A percentile compares a stretch with the other conserved stretches of the same genome.
Conservation (phyloP, 768 basidiomycete species). For the Xerocomellus dryophilus region DNA sequence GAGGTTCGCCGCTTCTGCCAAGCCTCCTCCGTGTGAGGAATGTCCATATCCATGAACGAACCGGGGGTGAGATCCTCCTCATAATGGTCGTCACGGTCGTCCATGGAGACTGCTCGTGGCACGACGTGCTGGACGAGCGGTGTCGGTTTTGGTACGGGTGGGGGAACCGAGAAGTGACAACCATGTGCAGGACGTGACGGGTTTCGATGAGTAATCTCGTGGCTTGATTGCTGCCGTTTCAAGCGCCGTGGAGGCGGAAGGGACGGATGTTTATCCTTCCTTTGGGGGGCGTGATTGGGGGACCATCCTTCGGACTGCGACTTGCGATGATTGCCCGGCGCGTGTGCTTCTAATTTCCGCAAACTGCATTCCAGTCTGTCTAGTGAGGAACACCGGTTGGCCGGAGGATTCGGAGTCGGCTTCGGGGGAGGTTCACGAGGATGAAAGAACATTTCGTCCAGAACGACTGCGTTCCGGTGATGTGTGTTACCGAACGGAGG, state of each 20-base stretch:
- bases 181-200: background rate
- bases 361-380: conserved; percentile 35
- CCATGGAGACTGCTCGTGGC: background rate
- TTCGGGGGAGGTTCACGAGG: conserved; percentile 22
- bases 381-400: conserved; percentile 30
- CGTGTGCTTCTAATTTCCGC: conserved; percentile 31
- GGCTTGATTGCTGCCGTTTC: conserved; percentile 13
- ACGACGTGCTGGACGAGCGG: background rate
- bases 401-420: conserved; percentile 8
- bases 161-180: conserved; percentile 2
- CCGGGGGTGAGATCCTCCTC: conserved; percentile 6
- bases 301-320: conserved; percentile 16
- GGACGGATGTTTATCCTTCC: conserved; percentile 19
- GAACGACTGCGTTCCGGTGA: background rate
- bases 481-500: background rate
- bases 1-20: conserved; percentile 13
- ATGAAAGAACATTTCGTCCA: conserved; percentile 12
- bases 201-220: background rate
- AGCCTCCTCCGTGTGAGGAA: conserved; percentile 10
- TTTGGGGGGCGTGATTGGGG: background rate
- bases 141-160: conserved; percentile 4
- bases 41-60: conserved; percentile 37
- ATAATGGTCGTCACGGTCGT: background rate
- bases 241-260: conserved; percentile 15
- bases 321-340: conserved; percentile 25